Evolutionary conservation across 257 asterid genomes (phyloP).

Genomic region (Henckelia pumila): DNA sequence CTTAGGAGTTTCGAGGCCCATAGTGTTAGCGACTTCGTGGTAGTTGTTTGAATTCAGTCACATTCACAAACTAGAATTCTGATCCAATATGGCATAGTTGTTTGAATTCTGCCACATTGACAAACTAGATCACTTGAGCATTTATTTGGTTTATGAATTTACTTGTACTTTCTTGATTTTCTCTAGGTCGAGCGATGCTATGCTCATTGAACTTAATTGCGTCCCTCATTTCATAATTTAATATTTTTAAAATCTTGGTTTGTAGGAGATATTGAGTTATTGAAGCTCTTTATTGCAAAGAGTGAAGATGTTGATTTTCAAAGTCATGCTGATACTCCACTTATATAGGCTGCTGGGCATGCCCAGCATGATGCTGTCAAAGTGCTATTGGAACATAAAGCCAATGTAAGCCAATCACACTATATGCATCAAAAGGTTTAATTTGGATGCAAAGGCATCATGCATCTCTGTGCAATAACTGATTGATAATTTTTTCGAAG

Average conservation of each 20-base stretch:
- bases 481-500: constrained; percentile 10
- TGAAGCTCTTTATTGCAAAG: constrained; percentile 58
- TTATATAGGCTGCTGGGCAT: constrained; percentile 97
- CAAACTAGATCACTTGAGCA: constrained; percentile 20
- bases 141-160: not conserved
- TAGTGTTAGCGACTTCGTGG: constrained; percentile 33
- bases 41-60: constrained; percentile 27
- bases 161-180: not conserved
- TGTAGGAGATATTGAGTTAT: constrained; percentile 76
- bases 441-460: not conserved
- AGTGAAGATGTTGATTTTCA: constrained; percentile 66
- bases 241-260: constrained; percentile 25
- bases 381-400: constrained; percentile 71
- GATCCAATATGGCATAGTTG: too few relatives aligned
- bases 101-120: constrained; percentile 29
- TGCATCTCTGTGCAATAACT: constrained; percentile 1
- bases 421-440: constrained; percentile 16
- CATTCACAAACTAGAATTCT: constrained; percentile 26
- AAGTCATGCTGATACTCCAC: constrained; percentile 93
- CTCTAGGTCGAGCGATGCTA: not conserved
- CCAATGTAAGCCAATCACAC: constrained; percentile 54
- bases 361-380: constrained; percentile 75
- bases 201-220: too few relatives aligned
- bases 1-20: constrained; percentile 36
- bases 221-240: not conserved